A percentile compares a stretch with the other conserved stretches of the same genome.
These are phyloP conservation scores for Diaporthe sp. DNA, from an alignment of 2,329 filamentous ascomycete genomes.

Conservation along the genomic window DNA sequence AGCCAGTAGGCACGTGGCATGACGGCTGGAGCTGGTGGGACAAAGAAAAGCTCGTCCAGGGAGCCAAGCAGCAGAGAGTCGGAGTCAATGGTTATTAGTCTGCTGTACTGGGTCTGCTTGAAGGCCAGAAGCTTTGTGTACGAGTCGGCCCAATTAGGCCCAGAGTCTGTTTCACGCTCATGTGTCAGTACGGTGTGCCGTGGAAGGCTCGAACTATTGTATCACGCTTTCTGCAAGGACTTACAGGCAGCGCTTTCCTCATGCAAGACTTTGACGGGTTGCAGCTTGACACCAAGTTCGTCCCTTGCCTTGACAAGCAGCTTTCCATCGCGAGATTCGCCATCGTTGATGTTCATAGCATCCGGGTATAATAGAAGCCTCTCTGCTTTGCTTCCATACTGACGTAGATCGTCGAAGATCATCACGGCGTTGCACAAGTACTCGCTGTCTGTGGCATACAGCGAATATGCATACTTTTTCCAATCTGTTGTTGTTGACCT, in stretches of 20 bases:
- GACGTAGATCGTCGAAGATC: slow-evolving; percentile 12
- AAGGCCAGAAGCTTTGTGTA: slow-evolving; percentile 77
- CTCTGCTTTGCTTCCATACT: slow-evolving; percentile 18
- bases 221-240: background rate
- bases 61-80: slow-evolving; percentile 71
- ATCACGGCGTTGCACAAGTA: slow-evolving; percentile 24
- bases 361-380: slow-evolving; percentile 18
- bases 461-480: slow-evolving; percentile 15
- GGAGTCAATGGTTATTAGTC: slow-evolving; percentile 66
- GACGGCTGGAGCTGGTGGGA: slow-evolving; percentile 69
- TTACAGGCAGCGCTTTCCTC: slow-evolving; percentile 18
- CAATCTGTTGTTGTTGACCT: slow-evolving; percentile 5
- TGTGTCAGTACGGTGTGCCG: background rate
- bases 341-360: background rate
- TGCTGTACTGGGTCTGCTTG: slow-evolving; percentile 69
- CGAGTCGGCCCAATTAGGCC: slow-evolving; percentile 65
- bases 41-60: slow-evolving; percentile 78
- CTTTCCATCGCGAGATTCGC: slow-evolving; percentile 1
- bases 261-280: slow-evolving; percentile 24
- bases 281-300: slow-evolving; percentile 22
- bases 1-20: slow-evolving; percentile 81
- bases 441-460: slow-evolving; percentile 17
- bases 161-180: background rate
- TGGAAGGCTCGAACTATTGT: background rate
- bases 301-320: slow-evolving; percentile 22